Conservation (phyloP, 2,329 filamentous ascomycete species). For the Xylaria sp. region DNA sequence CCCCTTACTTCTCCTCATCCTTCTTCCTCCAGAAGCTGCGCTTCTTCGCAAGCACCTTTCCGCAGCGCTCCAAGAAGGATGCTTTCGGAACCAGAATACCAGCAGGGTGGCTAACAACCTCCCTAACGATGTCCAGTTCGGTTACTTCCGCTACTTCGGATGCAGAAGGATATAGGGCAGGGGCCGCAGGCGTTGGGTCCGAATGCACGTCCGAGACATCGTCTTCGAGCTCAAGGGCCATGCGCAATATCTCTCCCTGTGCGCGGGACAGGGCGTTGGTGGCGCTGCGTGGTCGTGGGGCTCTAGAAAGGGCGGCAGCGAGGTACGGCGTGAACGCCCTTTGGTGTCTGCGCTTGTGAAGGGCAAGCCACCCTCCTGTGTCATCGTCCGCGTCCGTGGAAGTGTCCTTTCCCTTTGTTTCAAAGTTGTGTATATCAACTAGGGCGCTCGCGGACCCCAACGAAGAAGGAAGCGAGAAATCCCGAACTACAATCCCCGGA, state of each 20-base stretch:
- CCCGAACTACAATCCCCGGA: constrained; percentile 2
- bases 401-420: not conserved
- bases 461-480: constrained; percentile 13
- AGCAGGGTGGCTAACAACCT: not conserved
- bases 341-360: not conserved
- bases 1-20: not conserved
- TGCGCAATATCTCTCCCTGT: not conserved
- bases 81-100: not conserved
- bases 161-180: not conserved
- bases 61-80: constrained; percentile 15
- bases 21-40: constrained; percentile 22
- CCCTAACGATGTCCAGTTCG: not conserved
- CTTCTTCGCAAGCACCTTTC: constrained; percentile 12
- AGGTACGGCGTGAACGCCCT: not conserved
- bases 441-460: not conserved
- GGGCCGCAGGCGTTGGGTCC: not conserved
- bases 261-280: not conserved
- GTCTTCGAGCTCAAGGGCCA: not conserved
- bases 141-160: no score
- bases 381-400: not conserved
- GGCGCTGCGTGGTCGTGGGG: not conserved
- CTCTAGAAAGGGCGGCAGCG: not conserved
- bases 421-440: not conserved
- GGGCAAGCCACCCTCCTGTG: constrained; percentile 12
- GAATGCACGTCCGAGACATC: not conserved